Evolutionary conservation across 305 asterid genomes (phyloP), one percentile per base, ranked within the genome.

Genomic region (Andrographis paniculata): DNA sequence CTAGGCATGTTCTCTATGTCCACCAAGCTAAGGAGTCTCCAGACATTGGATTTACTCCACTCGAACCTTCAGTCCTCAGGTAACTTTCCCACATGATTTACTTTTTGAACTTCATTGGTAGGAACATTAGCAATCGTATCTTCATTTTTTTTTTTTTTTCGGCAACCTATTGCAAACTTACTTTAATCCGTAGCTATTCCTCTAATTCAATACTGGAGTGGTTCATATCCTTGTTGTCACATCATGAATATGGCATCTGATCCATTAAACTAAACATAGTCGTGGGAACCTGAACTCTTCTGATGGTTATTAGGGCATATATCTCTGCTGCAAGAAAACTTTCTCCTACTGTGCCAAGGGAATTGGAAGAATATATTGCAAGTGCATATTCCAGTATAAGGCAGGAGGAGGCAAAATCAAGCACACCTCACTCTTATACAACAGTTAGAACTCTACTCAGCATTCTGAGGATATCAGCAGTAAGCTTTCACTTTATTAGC

Each of bases 341-440:
- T 48, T 91, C 95, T 59, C 96, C 99, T 17, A 56, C 67, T 31
- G 75, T 86, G 28, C 99, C 95, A 45, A 65, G 78, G 73, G 99
- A 86, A 50, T 67, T 91, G 77, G 94, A 77, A 63, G 99, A 86
- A 46, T 91, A 91, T 52, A 73, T 91, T 53, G 95, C 95, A 28
- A 79, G 85, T 55, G 96, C 95, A 8, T 83, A 91, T 74, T 73
- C 99, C 52, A 86, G 80, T 68, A 86, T 91, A 57, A 71, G 99
- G 73, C 99, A 86, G 76, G 99, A 91, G 59, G 99, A 91, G 67
- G 99, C 99, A 4, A 83, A 80, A 73, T 91, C 96, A 24, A 91
- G 64, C 55, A 40, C 89, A 9, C 96, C 99, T 37, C 99, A 91
- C 64, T 80, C 96, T 2, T 91, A 91, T 58, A 86, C 99, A 59